Conservation (phyloP, 495 filamentous ascomycete genomes). For the Talaromyces ruber region DNA sequence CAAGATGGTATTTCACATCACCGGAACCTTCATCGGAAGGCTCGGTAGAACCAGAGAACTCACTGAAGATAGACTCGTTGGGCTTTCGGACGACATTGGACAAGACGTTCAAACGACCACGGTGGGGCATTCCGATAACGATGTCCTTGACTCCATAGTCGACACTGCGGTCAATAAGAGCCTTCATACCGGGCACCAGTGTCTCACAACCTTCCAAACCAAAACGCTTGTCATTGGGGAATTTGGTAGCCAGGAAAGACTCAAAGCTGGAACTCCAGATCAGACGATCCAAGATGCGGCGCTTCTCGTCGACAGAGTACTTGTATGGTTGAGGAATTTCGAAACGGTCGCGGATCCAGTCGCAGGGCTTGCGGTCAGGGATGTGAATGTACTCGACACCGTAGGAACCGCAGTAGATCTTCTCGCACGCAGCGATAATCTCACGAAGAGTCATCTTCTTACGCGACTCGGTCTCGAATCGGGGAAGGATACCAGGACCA, state of each 20-base stretch:
- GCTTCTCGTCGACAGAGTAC: slow-evolving; percentile 95
- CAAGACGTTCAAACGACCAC: slow-evolving; percentile 94
- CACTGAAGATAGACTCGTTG: slow-evolving; percentile 98
- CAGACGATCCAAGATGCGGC: slow-evolving; percentile 89
- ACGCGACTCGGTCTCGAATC: slow-evolving; percentile 77
- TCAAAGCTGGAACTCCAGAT: slow-evolving; percentile 99
- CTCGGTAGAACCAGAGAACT: slow-evolving; percentile 85
- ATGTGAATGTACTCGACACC: slow-evolving; percentile 99
- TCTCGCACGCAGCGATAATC: slow-evolving; percentile 88
- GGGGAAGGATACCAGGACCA: slow-evolving; percentile 90
- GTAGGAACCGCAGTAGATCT: slow-evolving; percentile 92
- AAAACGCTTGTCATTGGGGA: slow-evolving; percentile 99
- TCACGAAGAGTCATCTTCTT: slow-evolving; percentile 96
- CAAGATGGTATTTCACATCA: slow-evolving; percentile 98
- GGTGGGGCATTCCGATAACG: slow-evolving; percentile 98
- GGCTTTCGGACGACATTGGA: slow-evolving; percentile 98
- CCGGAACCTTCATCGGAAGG: slow-evolving; percentile 93
- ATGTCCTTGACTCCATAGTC: slow-evolving; percentile 99
- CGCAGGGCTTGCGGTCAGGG: slow-evolving; percentile 92
- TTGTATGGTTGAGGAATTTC: slow-evolving; percentile 92
- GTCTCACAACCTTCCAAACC: slow-evolving; percentile 95
- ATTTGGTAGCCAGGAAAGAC: slow-evolving; percentile 87
- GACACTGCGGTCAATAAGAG: slow-evolving; percentile 93
- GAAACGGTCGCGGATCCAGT: slow-evolving; percentile 91
- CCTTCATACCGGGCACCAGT: slow-evolving; percentile 98